phyloP scores from a whole-genome alignment of 2,329 filamentous ascomycete species.

The Fusarium acutatum region DNA sequence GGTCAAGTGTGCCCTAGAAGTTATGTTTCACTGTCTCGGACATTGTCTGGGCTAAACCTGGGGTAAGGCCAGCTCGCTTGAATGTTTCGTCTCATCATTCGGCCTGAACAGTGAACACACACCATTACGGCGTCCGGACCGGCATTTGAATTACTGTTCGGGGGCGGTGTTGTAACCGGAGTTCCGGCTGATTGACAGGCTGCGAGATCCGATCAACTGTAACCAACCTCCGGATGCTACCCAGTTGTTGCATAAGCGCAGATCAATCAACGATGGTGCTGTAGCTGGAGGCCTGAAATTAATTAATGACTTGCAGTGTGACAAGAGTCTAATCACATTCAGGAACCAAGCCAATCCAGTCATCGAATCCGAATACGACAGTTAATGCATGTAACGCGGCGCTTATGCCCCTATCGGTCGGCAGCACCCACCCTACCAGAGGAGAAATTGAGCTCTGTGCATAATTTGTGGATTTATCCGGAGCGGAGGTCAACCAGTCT shows the following conservation, averaged over 20 bases:
- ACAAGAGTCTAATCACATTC: not conserved
- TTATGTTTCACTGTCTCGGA: not conserved
- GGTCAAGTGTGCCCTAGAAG: no score
- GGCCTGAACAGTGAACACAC: not conserved
- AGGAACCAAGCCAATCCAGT: not conserved
- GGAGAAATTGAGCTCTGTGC: slow-evolving; percentile 43
- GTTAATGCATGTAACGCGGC: slow-evolving; percentile 25
- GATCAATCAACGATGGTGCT: not conserved
- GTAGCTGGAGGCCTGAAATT: not conserved
- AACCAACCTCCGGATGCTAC: not conserved
- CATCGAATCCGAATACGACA: slow-evolving; percentile 20
- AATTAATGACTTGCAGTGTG: not conserved
- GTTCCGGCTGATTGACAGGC: not conserved
- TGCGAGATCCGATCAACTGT: not conserved
- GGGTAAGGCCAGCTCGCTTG: slow-evolving; percentile 4
- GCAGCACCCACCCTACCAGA: slow-evolving; percentile 16
- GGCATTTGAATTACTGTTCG: not conserved
- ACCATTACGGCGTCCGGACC: slow-evolving; percentile 1
- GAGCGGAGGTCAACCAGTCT: slow-evolving; percentile 33
- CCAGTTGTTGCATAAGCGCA: slow-evolving; percentile 13
- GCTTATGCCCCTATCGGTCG: slow-evolving; percentile 4
- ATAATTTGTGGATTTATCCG: slow-evolving; percentile 43
- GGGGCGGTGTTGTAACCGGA: not conserved
- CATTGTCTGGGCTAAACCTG: not conserved
- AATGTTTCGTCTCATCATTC: not conserved